phyloP scores from a whole-genome alignment of 495 filamentous ascomycete species.

The Podospora conica region DNA sequence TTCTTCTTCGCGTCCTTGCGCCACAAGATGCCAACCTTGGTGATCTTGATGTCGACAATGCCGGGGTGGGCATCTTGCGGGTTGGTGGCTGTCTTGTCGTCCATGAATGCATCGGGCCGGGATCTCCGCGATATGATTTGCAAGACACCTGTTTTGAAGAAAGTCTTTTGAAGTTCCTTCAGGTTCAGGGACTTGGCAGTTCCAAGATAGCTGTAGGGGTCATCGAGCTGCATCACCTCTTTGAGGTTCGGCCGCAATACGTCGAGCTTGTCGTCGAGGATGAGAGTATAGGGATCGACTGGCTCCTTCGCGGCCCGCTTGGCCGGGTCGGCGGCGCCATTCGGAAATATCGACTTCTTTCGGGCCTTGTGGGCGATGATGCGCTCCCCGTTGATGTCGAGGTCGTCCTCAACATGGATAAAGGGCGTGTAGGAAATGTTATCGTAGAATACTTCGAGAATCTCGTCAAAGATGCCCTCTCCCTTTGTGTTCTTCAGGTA shows the following conservation, averaged over 20 bases:
- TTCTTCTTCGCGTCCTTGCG: slow-evolving; percentile 93
- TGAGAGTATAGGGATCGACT: slow-evolving; percentile 89
- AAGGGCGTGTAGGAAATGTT: slow-evolving; percentile 98
- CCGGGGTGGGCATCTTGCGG: slow-evolving; percentile 84
- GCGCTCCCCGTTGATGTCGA: slow-evolving; percentile 72
- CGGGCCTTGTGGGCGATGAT: slow-evolving; percentile 60
- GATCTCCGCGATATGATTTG: slow-evolving; percentile 93
- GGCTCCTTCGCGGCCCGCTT: slow-evolving; percentile 68
- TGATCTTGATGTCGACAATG: slow-evolving; percentile 94
- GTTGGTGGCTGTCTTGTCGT: slow-evolving; percentile 72
- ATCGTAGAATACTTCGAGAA: slow-evolving; percentile 94
- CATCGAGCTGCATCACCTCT: slow-evolving; percentile 86
- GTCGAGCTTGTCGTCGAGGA: slow-evolving; percentile 82
- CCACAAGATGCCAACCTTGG: slow-evolving; percentile 94
- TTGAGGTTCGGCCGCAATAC: slow-evolving; percentile 75
- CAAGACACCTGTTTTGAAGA: slow-evolving; percentile 81
- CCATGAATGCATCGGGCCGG: slow-evolving; percentile 90
- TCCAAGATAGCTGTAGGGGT: slow-evolving; percentile 83
- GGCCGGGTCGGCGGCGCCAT: slow-evolving; percentile 54
- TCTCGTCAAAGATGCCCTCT: slow-evolving; percentile 85
- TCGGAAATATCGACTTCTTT: slow-evolving; percentile 68
- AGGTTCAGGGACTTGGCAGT: slow-evolving; percentile 68
- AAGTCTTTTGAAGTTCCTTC: slow-evolving; percentile 71
- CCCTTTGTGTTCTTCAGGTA: slow-evolving; percentile 92
- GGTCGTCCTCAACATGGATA: slow-evolving; percentile 89